Conservation (phyloP, 148 eudicot genomes). For the Heliamphora exappendiculata region DNA sequence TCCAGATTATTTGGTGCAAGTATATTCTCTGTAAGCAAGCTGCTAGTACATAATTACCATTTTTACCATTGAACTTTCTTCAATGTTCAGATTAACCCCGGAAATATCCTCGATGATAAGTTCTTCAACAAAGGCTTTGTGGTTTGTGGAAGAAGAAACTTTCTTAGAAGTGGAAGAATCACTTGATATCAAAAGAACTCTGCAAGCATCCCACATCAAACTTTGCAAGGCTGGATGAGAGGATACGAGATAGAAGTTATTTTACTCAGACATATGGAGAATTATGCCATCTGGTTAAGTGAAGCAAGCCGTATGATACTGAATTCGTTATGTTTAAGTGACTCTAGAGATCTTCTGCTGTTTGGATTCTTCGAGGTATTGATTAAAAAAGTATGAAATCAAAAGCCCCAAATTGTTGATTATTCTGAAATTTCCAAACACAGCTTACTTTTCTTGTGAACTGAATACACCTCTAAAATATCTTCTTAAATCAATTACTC, state of each 20-base stretch:
- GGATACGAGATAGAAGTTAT: background rate
- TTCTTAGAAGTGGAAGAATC: background rate
- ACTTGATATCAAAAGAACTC: background rate
- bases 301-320: background rate
- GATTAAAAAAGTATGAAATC: background rate
- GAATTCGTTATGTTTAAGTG: background rate
- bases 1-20: background rate
- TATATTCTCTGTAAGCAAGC: background rate
- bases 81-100: background rate
- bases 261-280: background rate
- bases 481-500: background rate
- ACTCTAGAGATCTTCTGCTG: background rate
- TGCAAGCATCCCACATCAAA: background rate
- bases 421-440: background rate
- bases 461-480: background rate
- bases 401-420: background rate
- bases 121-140: background rate
- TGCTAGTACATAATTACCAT: background rate
- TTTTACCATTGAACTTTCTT: background rate
- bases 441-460: background rate
- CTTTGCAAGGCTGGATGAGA: background rate
- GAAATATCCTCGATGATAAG: background rate
- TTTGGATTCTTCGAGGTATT: background rate
- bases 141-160: background rate
- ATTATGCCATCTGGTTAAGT: no score